Evolutionary conservation across 176 grass and related monocot genomes (phyloP).

Genomic region (Triticum urartu): DNA sequence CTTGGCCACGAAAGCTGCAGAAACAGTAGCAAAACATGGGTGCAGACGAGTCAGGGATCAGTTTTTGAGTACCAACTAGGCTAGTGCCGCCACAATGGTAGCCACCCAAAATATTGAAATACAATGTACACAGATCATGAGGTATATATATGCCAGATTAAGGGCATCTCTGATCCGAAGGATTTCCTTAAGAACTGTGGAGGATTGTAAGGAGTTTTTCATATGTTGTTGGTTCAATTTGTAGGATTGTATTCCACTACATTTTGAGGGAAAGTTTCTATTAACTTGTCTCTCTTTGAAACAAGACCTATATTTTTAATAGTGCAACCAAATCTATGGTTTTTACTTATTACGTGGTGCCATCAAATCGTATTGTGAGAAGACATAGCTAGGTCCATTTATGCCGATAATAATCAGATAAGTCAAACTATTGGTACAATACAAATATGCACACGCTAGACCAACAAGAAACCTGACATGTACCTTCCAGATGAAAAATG

Average conservation of each 20-base stretch:
- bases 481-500: constrained; percentile 98
- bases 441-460: background rate
- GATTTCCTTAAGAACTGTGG: background rate
- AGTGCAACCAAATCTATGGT: background rate
- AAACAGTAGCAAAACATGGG: background rate
- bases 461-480: background rate
- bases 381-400: background rate
- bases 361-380: background rate
- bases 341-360: background rate
- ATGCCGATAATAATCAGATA: background rate
- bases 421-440: background rate
- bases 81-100: background rate
- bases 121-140: background rate
- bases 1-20: constrained; percentile 93
- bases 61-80: background rate
- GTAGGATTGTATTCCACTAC: background rate
- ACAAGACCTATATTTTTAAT: background rate
- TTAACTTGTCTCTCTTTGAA: background rate
- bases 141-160: background rate
- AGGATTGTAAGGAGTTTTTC: background rate
- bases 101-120: background rate
- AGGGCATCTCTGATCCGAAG: background rate
- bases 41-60: background rate
- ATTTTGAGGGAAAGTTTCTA: background rate
- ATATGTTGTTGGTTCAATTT: background rate